Evolutionary conservation across 768 basidiomycete species (phyloP), one percentile per base, ranked within the genome.

Genomic region (Tulasnella calospora): DNA sequence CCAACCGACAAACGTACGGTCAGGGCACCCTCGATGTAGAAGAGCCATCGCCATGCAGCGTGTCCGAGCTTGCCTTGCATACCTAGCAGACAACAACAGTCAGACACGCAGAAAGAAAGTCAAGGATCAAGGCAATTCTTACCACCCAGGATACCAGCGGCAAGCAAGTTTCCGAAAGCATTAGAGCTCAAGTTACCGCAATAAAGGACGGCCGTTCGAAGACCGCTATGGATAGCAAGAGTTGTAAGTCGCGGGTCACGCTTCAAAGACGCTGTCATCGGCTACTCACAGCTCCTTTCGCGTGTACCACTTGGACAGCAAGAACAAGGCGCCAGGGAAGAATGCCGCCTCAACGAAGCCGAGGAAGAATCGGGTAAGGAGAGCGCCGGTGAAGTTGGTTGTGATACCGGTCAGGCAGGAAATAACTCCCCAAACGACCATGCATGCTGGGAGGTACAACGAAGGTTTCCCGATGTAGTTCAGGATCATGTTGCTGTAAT

Each of bases 81-180:
- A 17, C 73, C 73, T 67, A 33, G 15, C n/a, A 5, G 10, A 67
- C 30, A 67, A 27, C 33, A 13, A 10, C 61, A 67, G 15, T 67
- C 23, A 67, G 61, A 67, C 1, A 67, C n/a, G 27, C n/a, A 33
- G 7, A 67, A 30, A 2, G 27, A 17, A 15, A 67, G 2, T 17
- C 61, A 30, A 13, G 27, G 33, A 27, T 30, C 13, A 15, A 44
- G 13, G 8, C 13, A 44, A 15, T 12, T 13, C 61, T 30, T 67
- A 40, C 85, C 85, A 80, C 89, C 87, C 23, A 95, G 87, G 74
- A 95, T 92, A 1, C 89, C 91, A 40, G 92, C 92, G 15, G 93
- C 92, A 74, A 95, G 88, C 17, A 95, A 85, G 2, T 92, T 87
- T 4, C 94, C 93, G 82, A 94, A 94, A 0, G 93, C 94, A 85